Base-by-base conservation (phyloP, 495 filamentous ascomycete species). In the Penicillium soppii region DNA sequence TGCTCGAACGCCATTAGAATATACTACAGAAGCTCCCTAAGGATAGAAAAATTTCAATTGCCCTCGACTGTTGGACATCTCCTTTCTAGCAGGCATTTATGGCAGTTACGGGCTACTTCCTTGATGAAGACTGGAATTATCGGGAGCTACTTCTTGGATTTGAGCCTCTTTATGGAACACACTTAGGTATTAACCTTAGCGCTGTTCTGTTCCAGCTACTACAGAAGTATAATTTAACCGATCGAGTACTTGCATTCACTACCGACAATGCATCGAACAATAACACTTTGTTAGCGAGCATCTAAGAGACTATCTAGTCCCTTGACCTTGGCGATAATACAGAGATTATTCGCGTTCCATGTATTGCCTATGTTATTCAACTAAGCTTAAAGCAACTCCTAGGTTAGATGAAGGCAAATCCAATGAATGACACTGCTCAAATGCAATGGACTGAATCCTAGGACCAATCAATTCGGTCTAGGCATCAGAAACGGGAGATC, bases 1-100 rank as follows among this genome's bases (percentile, higher is more conserved):
- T 27, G 4, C n/a, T n/a, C n/a, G n/a, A n/a, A n/a, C n/a, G 40
- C 9, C 4, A 43, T 7, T 9, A 39, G 7, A 5, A 42, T 7
- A 26, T 42, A 3, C 38, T 42, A 54, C 7, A 63, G 58, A 42
- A 50, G 55, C 32, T 35, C 4, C 32, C 32, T 15, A 15, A 35
- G 7, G 12, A 15, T 13, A 15, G 5, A 10, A 35, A 35, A 15
- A 10, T 35, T 35, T 35, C 32, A 4, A 35, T 35, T 15, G 13
- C 13, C 3, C 32, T 35, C 12, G 13, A 35, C 12, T 35, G 13
- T 15, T 35, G 13, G 32, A 35, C 13, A 35, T 35, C 32, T 13
- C 32, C 32, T 5, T 35, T 35, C 13, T 35, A 4, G 13, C 32
- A 35, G 13, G 32, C 13, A 13, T 35, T 35, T 35, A 35, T 35